Evolutionary conservation across 371 early-diverging fungal genomes (phyloP).

Genomic region (Dinochytrium kinnereticum): DNA sequence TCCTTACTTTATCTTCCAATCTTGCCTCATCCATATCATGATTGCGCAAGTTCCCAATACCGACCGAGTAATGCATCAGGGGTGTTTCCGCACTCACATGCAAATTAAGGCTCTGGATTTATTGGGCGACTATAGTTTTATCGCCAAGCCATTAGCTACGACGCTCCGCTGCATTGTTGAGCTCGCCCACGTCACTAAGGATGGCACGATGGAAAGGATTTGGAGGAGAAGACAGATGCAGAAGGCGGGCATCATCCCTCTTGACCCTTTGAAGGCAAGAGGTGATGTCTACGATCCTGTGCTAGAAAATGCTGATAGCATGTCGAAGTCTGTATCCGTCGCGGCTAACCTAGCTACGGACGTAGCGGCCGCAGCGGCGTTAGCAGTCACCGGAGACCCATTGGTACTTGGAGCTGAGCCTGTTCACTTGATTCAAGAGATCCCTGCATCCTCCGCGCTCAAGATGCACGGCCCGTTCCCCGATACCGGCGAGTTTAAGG

Average conservation of each 20-base stretch:
- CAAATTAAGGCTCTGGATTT: background rate
- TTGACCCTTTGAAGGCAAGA: background rate
- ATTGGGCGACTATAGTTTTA: slow-evolving; percentile 7
- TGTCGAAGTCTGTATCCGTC: background rate
- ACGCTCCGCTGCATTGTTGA: background rate
- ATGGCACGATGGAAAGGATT: slow-evolving; percentile 9
- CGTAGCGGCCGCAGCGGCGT: background rate
- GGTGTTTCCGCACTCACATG: slow-evolving; percentile 8
- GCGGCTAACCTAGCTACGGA: background rate
- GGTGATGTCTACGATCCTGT: background rate
- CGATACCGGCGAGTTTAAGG: background rate
- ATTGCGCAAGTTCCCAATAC: slow-evolving; percentile 8
- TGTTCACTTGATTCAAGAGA: background rate
- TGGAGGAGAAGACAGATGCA: slow-evolving; percentile 16
- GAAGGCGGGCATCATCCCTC: slow-evolving; percentile 11
- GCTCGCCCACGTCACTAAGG: background rate
- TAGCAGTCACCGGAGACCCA: background rate
- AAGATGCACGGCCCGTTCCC: slow-evolving; percentile 10
- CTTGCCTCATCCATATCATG: slow-evolving; percentile 11
- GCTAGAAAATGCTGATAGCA: background rate
- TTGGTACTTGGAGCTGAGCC: background rate
- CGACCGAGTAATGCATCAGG: slow-evolving; percentile 2
- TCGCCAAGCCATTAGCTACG: slow-evolving; percentile 2
- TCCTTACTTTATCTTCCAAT: slow-evolving; percentile 12
- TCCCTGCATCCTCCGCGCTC: background rate